phyloP scores from a whole-genome alignment of 78 protist genomes.

The Cavenderia fasciculata region DNA sequence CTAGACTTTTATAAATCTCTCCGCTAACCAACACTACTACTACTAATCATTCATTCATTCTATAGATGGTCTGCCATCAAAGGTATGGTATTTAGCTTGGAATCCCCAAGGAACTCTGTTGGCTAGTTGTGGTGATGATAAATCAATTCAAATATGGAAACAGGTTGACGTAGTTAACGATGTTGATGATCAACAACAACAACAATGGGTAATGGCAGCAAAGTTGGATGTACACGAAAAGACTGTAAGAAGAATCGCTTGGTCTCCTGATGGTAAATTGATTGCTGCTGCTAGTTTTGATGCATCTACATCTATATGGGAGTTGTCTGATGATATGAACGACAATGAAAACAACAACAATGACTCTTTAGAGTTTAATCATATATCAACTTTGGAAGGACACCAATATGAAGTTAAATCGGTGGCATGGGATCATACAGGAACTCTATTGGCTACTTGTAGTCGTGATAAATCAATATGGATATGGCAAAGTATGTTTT shows the following conservation, averaged over 20 bases:
- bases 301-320: constrained; percentile 83
- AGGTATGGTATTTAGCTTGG: constrained; percentile 91
- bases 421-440: constrained; percentile 88
- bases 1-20: not conserved
- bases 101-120: constrained; percentile 78
- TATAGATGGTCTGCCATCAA: constrained; percentile 81
- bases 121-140: constrained; percentile 93
- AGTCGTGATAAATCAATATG: constrained; percentile 95
- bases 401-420: constrained; percentile 96
- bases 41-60: not conserved
- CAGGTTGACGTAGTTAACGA: not conserved
- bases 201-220: constrained; percentile 6
- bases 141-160: constrained; percentile 85
- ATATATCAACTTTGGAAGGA: constrained; percentile 93
- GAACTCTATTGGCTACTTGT: constrained; percentile 95
- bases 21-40: not conserved
- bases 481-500: constrained; percentile 92
- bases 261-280: constrained; percentile 86
- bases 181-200: not conserved
- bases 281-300: constrained; percentile 92
- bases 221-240: constrained; percentile 77
- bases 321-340: not conserved
- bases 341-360: not conserved
- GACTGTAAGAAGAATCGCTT: constrained; percentile 87
- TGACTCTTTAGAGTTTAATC: constrained; percentile 42